Evolutionary conservation across 306 rosid genomes (phyloP).

Genomic region (Lathyrus tuberosus): DNA sequence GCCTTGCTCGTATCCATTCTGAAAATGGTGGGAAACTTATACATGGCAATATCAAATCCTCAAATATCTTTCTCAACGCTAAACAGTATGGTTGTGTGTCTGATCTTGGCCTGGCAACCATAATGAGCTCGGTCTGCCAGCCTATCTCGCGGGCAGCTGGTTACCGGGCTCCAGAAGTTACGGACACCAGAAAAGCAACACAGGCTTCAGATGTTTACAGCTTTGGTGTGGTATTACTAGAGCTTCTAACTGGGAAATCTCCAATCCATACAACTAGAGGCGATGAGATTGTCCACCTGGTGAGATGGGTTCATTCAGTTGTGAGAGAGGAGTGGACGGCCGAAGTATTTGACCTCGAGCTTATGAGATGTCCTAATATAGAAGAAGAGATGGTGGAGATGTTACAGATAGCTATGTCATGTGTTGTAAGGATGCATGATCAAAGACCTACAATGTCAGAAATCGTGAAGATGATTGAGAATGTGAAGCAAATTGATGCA

Average conservation of each 20-base stretch:
- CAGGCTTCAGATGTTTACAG: conserved; percentile 83
- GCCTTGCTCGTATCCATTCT: conserved; percentile 68
- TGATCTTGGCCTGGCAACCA: conserved; percentile 77
- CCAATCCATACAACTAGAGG: conserved; percentile 81
- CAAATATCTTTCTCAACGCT: conserved; percentile 73
- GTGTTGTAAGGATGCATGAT: conserved; percentile 81
- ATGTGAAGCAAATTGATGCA: conserved; percentile 57
- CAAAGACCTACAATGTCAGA: conserved; percentile 79
- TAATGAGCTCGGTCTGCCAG: conserved; percentile 71
- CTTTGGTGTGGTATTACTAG: conserved; percentile 86
- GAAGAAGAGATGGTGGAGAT: conserved; percentile 98
- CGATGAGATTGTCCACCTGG: conserved; percentile 87
- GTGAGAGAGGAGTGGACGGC: conserved; percentile 97
- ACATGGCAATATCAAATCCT: conserved; percentile 80
- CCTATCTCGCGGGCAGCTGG: conserved; percentile 87
- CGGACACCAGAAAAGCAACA: conserved; percentile 81
- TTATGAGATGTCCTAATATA: conserved; percentile 80
- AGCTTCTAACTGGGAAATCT: conserved; percentile 89
- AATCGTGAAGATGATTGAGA: conserved; percentile 70
- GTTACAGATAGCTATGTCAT: conserved; percentile 87
- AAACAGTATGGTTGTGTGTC: conserved; percentile 72
- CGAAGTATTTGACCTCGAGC: conserved; percentile 87
- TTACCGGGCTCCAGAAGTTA: conserved; percentile 90
- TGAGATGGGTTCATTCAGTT: conserved; percentile 98
- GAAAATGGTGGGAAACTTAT: conserved; percentile 78